Conservation (phyloP, 169 alveolate genomes). For the Miamiensis avidus region DNA sequence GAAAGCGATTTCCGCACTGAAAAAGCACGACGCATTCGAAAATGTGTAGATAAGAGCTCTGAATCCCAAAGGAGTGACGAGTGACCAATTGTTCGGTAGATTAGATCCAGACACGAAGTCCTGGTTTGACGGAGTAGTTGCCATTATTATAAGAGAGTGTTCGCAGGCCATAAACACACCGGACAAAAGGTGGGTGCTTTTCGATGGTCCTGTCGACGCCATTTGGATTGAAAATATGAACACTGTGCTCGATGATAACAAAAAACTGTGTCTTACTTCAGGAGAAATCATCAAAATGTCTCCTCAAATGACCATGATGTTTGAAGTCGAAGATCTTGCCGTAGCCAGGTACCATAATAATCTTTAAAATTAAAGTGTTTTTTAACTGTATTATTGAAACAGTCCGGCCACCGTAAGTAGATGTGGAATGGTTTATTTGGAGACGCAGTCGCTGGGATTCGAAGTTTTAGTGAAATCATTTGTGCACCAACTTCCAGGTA, state of each 20-base stretch:
- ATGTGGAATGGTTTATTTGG: slow-evolving; percentile 86
- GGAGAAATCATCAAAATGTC: slow-evolving; percentile 63
- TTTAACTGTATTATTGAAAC: too few species aligned
- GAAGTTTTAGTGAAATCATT: slow-evolving; percentile 51
- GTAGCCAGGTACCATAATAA: too few species aligned
- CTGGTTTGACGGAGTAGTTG: slow-evolving; percentile 91
- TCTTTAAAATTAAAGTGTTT: too few species aligned
- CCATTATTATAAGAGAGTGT: slow-evolving; percentile 77
- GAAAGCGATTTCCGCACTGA: neutral
- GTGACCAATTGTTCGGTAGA: slow-evolving; percentile 89
- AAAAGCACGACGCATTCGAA: slow-evolving; percentile 61
- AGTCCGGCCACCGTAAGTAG: slow-evolving; percentile 77
- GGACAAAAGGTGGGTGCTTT: slow-evolving; percentile 61
- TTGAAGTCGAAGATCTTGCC: slow-evolving; percentile 65
- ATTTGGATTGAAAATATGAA: slow-evolving; percentile 77
- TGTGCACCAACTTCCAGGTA: neutral
- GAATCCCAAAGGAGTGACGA: slow-evolving; percentile 90
- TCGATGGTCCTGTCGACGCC: slow-evolving; percentile 79
- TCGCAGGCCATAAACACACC: slow-evolving; percentile 37
- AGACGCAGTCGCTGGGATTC: slow-evolving; percentile 85
- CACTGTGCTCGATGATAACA: slow-evolving; percentile 73
- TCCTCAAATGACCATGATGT: slow-evolving; percentile 62
- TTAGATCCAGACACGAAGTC: slow-evolving; percentile 87
- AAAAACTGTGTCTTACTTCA: slow-evolving; percentile 63
- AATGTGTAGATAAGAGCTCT: slow-evolving; percentile 69